Evolutionary conservation across 2,329 filamentous ascomycete species (phyloP).

Genomic region (Aspergillus calidoustus): DNA sequence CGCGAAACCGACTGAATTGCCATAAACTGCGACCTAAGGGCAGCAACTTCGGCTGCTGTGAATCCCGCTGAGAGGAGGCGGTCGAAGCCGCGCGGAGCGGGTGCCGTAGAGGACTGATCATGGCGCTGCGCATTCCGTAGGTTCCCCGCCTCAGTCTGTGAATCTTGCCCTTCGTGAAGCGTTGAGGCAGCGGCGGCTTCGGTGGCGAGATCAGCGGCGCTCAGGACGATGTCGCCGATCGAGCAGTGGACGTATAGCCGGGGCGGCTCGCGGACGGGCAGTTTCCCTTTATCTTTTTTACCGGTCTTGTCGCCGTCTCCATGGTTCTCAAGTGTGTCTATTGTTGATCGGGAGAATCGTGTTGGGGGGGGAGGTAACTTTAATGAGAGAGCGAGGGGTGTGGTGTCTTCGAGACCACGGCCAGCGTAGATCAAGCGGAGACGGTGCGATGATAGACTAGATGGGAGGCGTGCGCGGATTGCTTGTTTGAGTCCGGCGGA

Average conservation of each 20-base stretch:
- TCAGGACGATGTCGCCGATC: slow-evolving; percentile 75
- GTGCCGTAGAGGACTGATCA: slow-evolving; percentile 50
- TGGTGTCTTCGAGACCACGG: slow-evolving; percentile 77
- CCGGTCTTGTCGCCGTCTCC: slow-evolving; percentile 21
- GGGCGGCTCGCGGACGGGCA: slow-evolving; percentile 56
- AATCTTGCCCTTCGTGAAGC: slow-evolving; percentile 26
- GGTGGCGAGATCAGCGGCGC: slow-evolving; percentile 67
- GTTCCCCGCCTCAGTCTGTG: slow-evolving; percentile 10
- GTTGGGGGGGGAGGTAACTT: slow-evolving; percentile 63
- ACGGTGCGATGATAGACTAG: slow-evolving; percentile 66
- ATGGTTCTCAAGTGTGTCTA: slow-evolving; percentile 27
- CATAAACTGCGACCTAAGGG: slow-evolving; percentile 85
- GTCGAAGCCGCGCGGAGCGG: slow-evolving; percentile 81
- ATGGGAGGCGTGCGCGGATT: slow-evolving; percentile 73
- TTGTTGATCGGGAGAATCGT: slow-evolving; percentile 38
- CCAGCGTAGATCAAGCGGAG: slow-evolving; percentile 90
- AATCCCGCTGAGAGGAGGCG: slow-evolving; percentile 81
- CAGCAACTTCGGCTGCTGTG: slow-evolving; percentile 78
- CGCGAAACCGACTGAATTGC: slow-evolving; percentile 80
- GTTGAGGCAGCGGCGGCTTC: slow-evolving; percentile 59
- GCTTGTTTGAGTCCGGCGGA: slow-evolving; percentile 79
- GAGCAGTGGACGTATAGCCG: slow-evolving; percentile 92
- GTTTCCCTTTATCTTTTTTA: slow-evolving; percentile 76
- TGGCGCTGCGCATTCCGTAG: neutral
- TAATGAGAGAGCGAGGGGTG: slow-evolving; percentile 70